A percentile compares a stretch with the other conserved stretches of the same genome.
These are phyloP conservation scores for Elasticomyces elasticus DNA, from an alignment of 495 filamentous ascomycete species.

Conservation along the genomic window DNA sequence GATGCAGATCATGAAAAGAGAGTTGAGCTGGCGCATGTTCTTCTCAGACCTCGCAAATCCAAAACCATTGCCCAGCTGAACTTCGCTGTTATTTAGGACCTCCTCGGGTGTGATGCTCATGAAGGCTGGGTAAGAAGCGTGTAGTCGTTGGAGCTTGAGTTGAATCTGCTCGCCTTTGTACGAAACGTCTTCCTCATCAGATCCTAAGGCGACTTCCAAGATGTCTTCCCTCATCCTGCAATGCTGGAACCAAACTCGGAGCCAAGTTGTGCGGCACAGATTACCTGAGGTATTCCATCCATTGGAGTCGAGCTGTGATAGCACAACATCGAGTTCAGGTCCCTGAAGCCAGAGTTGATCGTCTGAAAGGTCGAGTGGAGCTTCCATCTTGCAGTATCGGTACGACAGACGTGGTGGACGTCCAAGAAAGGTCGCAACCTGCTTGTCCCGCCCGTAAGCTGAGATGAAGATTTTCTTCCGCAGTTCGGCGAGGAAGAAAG, in stretches of 20 bases:
- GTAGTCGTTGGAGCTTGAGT: slow-evolving; percentile 6
- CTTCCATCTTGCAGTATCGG: slow-evolving; percentile 44
- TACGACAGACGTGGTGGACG: slow-evolving; percentile 47
- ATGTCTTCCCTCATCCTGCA: slow-evolving; percentile 46
- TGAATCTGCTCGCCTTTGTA: slow-evolving; percentile 12
- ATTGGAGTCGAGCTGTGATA: slow-evolving; percentile 38
- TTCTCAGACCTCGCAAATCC: slow-evolving; percentile 6
- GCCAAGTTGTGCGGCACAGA: slow-evolving; percentile 34
- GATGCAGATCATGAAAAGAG: slow-evolving; percentile 16
- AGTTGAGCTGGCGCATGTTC: slow-evolving; percentile 18
- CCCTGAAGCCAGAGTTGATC: slow-evolving; percentile 41
- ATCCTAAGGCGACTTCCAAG: slow-evolving; percentile 48
- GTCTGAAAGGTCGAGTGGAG: slow-evolving; percentile 50
- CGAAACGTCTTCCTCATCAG: slow-evolving; percentile 28
- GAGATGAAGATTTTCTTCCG: slow-evolving; percentile 44
- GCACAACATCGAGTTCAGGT: slow-evolving; percentile 33
- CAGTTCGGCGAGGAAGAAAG: slow-evolving; percentile 44
- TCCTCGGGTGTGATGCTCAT: slow-evolving; percentile 17
- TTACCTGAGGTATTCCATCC: slow-evolving; percentile 45
- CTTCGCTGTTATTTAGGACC: slow-evolving; percentile 2
- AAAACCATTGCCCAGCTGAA: neutral
- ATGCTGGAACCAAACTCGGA: slow-evolving; percentile 43
- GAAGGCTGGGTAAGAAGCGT: slow-evolving; percentile 17
- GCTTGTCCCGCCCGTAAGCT: slow-evolving; percentile 45
- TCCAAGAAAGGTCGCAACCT: slow-evolving; percentile 45